Conservation (phyloP, 2,329 filamentous ascomycete genomes). For the Colletotrichum tropicale region DNA sequence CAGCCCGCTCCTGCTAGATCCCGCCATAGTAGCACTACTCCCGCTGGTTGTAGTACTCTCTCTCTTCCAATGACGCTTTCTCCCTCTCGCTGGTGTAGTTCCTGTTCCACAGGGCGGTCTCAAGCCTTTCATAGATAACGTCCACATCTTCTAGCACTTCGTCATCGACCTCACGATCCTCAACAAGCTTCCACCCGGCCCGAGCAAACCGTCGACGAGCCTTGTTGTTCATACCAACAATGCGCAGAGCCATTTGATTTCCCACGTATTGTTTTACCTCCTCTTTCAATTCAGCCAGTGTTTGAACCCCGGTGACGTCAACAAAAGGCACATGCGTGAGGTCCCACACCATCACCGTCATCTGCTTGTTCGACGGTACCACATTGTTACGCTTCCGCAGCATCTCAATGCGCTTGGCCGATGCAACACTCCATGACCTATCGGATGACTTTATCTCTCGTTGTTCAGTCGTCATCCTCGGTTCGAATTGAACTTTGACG, state of each 20-base stretch:
- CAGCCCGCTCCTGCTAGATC: neutral
- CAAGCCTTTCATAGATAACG: constrained; percentile 17
- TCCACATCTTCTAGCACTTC: constrained; percentile 19
- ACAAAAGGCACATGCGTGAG: constrained; percentile 56
- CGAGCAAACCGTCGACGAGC: constrained; percentile 42
- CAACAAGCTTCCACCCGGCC: constrained; percentile 38
- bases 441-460: constrained; percentile 40
- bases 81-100: neutral
- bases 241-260: constrained; percentile 46
- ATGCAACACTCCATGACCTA: constrained; percentile 60
- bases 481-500: constrained; percentile 43
- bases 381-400: constrained; percentile 46
- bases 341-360: constrained; percentile 56
- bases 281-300: constrained; percentile 50
- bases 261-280: constrained; percentile 56
- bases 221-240: constrained; percentile 50
- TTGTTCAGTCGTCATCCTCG: constrained; percentile 45
- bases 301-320: constrained; percentile 56
- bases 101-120: neutral
- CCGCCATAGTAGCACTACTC: neutral
- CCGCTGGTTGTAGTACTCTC: neutral
- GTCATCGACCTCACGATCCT: constrained; percentile 28
- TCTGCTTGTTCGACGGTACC: constrained; percentile 36
- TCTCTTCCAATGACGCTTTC: neutral
- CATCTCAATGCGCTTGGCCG: constrained; percentile 48